Evolutionary conservation across 495 filamentous ascomycete species (phyloP).

Genomic region (Cairneyella variabilis): DNA sequence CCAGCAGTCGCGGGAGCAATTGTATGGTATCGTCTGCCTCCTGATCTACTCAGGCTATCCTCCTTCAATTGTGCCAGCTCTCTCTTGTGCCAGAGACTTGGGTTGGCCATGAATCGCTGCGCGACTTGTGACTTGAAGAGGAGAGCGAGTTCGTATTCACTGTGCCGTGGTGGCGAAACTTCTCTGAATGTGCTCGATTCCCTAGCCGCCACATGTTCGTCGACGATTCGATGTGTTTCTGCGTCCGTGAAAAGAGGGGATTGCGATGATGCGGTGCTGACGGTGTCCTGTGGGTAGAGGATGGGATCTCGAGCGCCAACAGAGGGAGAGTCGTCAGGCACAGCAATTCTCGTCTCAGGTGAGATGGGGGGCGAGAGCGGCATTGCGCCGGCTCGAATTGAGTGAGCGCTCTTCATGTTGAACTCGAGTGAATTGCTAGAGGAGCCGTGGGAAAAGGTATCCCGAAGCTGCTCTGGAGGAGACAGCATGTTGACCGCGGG

Average conservation of each 20-base stretch:
- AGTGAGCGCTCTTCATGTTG: conserved; percentile 40
- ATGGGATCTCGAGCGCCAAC: conserved; percentile 51
- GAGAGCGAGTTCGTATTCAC: conserved; percentile 67
- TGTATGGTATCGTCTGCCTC: conserved; percentile 41
- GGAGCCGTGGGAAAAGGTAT: conserved; percentile 49
- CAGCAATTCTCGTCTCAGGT: conserved; percentile 51
- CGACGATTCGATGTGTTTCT: conserved; percentile 50
- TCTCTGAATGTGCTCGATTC: conserved; percentile 48
- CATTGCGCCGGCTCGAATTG: conserved; percentile 42
- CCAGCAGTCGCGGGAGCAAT: conserved; percentile 39
- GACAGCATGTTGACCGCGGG: conserved; percentile 66
- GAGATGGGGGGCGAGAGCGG: conserved; percentile 72
- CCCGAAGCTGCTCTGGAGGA: conserved; percentile 63
- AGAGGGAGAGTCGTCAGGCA: conserved; percentile 37
- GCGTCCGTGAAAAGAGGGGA: conserved; percentile 53
- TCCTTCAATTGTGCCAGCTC: conserved; percentile 57
- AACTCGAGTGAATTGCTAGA: conserved; percentile 32
- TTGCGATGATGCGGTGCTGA: conserved; percentile 42
- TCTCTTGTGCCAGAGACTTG: conserved; percentile 55
- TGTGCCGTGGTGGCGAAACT: conserved; percentile 58
- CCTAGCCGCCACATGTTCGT: conserved; percentile 63
- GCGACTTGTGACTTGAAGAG: conserved; percentile 64
- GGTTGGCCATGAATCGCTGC: conserved; percentile 54
- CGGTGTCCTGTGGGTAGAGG: conserved; percentile 51
- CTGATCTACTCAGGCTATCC: conserved; percentile 44